Base-by-base conservation (phyloP, 108 stramenopile species). In the Aurantiochytrium sp. region DNA sequence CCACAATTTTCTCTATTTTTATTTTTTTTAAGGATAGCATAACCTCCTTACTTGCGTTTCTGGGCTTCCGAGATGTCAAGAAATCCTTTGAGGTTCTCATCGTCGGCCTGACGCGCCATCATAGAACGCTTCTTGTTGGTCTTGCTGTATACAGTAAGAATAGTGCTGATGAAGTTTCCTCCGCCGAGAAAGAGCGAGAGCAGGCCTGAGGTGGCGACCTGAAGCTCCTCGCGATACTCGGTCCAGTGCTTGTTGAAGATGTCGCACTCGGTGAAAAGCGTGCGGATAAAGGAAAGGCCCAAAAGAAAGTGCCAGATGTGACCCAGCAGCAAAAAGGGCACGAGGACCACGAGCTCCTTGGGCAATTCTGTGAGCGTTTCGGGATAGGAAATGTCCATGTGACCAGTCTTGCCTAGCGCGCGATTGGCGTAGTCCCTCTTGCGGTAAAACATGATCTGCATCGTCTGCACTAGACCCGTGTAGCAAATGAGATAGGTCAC, bases 201-300 rank as follows among this genome's bases (percentile, higher is more conserved):
- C 49, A 88, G 14, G 43, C 60, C 73, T 18, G 53, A 55, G 18
- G 25, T n/a, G 59, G 51, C 83, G 5, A 59, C 59, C 83, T 90
- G 89, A 16, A 90, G 43, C 64, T 90, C 89, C 60, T 90, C 88
- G 57, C 43, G 89, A 25, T 58, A 90, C 4, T 88, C 58, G 51
- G 42, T 89, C 89, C 88, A 88, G 58, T 89, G 89, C 5, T 90
- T 47, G 87, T 12, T 21, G n/a, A 59, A 58, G 5, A 90, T 35
- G 18, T 90, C 28, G 5, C 43, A 44, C 5, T 43, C 89, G 29
- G 73, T 59, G 28, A 35, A 43, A 23, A 88, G 49, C n/a, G 45
- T 51, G 58, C 16, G n/a, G 4, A 90, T 35, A 2, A 90, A 35
- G n/a, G 35, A 42, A 29, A 49, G 42, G 18, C 89, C 59, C 25